Conservation (phyloP, 1,139 yeast species). For the Yamadazyma diddensiae region DNA sequence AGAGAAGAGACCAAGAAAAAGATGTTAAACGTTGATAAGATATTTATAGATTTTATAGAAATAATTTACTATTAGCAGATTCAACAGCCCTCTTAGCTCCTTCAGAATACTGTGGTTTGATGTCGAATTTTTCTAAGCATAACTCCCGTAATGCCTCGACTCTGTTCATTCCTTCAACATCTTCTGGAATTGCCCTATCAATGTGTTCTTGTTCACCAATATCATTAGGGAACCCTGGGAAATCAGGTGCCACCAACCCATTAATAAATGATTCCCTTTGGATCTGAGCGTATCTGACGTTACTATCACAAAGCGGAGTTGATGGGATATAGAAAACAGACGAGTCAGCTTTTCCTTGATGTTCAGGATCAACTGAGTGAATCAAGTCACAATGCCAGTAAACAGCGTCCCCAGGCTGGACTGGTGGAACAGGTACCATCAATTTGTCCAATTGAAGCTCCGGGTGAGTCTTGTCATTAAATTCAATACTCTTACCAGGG, state of each 20-base stretch:
- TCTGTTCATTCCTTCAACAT: conserved; percentile 15
- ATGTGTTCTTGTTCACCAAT: conserved; percentile 22
- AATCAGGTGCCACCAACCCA: conserved; percentile 29
- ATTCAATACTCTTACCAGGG: conserved; percentile 23
- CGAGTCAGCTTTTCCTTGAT: conserved; percentile 36
- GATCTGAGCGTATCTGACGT: conserved; percentile 14
- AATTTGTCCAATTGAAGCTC: conserved; percentile 23
- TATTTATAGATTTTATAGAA: conserved; percentile 16
- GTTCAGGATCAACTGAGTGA: conserved; percentile 45
- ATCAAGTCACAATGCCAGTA: conserved; percentile 49
- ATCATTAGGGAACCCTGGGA: conserved; percentile 28
- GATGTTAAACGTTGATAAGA: no score
- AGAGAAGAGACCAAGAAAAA: neutral
- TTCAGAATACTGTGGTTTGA: conserved; percentile 16
- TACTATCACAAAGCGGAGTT: conserved; percentile 15
- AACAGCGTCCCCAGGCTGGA: conserved; percentile 40
- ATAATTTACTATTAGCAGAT: conserved; percentile 11
- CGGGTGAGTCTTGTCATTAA: conserved; percentile 19
- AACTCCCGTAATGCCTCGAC: conserved; percentile 15
- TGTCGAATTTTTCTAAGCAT: conserved; percentile 13
- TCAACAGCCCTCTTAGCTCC: conserved; percentile 4
- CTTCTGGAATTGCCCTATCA: conserved; percentile 14
- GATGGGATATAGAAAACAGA: conserved; percentile 28
- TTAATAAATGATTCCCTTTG: conserved; percentile 25
- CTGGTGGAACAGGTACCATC: conserved; percentile 31